A percentile compares a stretch with the other conserved stretches of the same genome.
Evolutionary conservation across 83 land plant species (phyloP).

Genomic region (Diphasiastrum complanatum): DNA sequence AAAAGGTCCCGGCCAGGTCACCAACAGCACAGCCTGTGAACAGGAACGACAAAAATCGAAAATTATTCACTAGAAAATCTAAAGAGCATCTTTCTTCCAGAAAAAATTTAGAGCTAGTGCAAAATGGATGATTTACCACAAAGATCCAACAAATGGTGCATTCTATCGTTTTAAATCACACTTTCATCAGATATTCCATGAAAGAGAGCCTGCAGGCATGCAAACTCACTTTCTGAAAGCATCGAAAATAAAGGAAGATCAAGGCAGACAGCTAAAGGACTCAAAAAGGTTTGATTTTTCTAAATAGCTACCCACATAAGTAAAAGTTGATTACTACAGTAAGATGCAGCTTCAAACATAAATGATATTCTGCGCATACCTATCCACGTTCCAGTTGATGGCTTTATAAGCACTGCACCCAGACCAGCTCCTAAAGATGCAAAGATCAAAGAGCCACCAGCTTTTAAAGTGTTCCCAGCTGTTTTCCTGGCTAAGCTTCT

Average conservation of each 20-base stretch:
- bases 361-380: conserved; percentile 60
- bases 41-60: background rate
- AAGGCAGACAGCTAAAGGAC: background rate
- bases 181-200: too few relatives aligned
- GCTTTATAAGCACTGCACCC: conserved; percentile 59
- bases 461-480: conserved; percentile 47
- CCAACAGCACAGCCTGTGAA: conserved; percentile 36
- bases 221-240: too few relatives aligned
- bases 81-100: background rate
- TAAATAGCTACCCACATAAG: background rate
- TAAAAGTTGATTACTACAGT: background rate
- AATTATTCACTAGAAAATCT: background rate
- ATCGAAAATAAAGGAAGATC: too few relatives aligned
- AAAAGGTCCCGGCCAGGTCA: conserved; percentile 31
- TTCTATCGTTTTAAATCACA: too few relatives aligned
- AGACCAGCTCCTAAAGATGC: conserved; percentile 89
- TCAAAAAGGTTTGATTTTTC: background rate
- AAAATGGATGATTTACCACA: too few relatives aligned
- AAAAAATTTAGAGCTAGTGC: too few relatives aligned
- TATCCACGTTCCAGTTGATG: conserved; percentile 85
- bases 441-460: conserved; percentile 57
- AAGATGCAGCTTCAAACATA: background rate
- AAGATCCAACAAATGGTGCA: too few relatives aligned
- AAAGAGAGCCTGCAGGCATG: too few relatives aligned
- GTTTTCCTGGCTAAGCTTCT: conserved; percentile 41